A percentile compares a stretch with the other conserved stretches of the same genome.
Evolutionary conservation across 495 filamentous ascomycete genomes (phyloP).

Genomic region (Terfezia boudieri): DNA sequence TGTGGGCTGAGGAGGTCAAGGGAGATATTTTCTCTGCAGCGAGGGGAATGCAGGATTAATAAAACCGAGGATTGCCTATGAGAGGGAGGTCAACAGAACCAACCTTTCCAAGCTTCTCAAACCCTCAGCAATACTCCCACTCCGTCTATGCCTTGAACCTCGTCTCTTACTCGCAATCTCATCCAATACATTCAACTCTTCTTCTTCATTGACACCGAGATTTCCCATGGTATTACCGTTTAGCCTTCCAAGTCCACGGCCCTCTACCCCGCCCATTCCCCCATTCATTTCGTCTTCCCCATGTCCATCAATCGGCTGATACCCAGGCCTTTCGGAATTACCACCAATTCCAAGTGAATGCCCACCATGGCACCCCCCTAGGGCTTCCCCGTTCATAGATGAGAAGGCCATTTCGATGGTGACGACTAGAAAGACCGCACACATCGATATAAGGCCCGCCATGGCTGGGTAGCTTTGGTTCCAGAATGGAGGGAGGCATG

Average conservation of each 20-base stretch:
- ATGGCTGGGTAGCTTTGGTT: conserved; percentile 51
- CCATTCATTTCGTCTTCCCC: not conserved
- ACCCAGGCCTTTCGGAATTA: not conserved
- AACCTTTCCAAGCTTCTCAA: conserved; percentile 11
- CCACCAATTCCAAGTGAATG: not conserved
- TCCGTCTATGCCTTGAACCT: conserved; percentile 7
- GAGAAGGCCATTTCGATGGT: conserved; percentile 56
- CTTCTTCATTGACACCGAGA: not conserved
- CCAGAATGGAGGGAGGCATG: conserved; percentile 57
- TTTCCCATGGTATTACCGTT: not conserved
- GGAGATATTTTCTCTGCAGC: not conserved
- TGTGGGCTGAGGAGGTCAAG: not conserved
- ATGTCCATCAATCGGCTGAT: not conserved
- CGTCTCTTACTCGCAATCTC: not conserved
- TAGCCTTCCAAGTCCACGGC: not conserved
- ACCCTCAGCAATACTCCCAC: conserved; percentile 10
- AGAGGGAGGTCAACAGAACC: not conserved
- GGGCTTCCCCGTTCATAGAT: conserved; percentile 19
- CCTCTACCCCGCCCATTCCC: not conserved
- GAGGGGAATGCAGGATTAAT: not conserved
- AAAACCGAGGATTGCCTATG: not conserved
- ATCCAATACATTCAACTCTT: not conserved
- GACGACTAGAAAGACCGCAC: conserved; percentile 53
- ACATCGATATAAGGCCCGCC: conserved; percentile 58
- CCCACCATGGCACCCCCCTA: conserved; percentile 15